These are phyloP conservation scores for Ganoderma sp. DNA, from an alignment of 1,284 basidiomycete species.

Conservation along the genomic window DNA sequence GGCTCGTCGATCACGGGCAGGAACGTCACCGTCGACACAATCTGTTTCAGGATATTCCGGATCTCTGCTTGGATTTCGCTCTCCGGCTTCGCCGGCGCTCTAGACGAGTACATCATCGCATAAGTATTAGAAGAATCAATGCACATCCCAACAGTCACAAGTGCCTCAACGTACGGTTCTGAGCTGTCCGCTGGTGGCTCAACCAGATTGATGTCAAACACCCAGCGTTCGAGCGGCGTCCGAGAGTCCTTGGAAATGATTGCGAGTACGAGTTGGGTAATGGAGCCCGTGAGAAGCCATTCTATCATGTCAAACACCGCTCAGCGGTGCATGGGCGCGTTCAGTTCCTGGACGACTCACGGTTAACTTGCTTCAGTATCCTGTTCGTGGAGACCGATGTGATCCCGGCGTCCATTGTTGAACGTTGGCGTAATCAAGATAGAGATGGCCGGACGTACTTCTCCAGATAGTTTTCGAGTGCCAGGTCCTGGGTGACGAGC, in stretches of 20 bases:
- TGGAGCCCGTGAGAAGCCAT: conserved; percentile 90
- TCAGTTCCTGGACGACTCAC: conserved; percentile 52
- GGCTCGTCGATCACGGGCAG: conserved; percentile 94
- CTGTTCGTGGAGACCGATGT: conserved; percentile 45
- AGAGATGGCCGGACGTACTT: conserved; percentile 52
- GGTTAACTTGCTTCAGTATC: conserved; percentile 89
- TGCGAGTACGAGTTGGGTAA: conserved; percentile 92
- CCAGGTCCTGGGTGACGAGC: conserved; percentile 92
- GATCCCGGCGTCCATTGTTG: conserved; percentile 1
- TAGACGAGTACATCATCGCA: conserved; percentile 33
- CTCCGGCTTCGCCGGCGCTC: conserved; percentile 72
- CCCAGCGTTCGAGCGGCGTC: conserved; percentile 95
- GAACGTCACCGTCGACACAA: conserved; percentile 95
- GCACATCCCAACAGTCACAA: conserved; percentile 13
- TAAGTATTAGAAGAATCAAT: conserved; percentile 2
- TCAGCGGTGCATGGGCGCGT: conserved; percentile 20
- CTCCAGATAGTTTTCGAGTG: conserved; percentile 90
- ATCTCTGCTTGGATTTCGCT: conserved; percentile 98
- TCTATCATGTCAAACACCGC: conserved; percentile 51
- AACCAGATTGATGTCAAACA: conserved; percentile 92
- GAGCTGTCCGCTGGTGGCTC: conserved; percentile 56
- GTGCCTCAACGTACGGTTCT: conserved; percentile 52
- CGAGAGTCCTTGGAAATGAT: conserved; percentile 96
- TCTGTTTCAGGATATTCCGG: conserved; percentile 97
- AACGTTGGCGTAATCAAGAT: conserved; percentile 8